Conservation (phyloP, 2,329 filamentous ascomycete species). For the Sarocladiaceae sp. region DNA sequence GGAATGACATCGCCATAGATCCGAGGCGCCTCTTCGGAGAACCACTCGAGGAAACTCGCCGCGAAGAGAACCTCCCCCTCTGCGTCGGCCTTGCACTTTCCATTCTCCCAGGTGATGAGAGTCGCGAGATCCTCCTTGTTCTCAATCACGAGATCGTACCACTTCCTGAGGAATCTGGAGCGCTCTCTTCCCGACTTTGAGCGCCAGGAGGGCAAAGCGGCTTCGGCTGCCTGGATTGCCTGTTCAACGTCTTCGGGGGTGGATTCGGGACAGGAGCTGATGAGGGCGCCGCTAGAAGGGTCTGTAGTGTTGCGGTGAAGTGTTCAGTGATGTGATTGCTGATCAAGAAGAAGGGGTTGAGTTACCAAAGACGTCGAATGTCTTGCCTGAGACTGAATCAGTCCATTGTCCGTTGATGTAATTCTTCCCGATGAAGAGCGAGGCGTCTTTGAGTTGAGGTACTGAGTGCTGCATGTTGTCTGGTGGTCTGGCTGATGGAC, state of each 20-base stretch:
- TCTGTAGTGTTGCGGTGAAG: constrained; percentile 34
- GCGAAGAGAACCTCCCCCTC: constrained; percentile 49
- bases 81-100: constrained; percentile 55
- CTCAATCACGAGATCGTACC: constrained; percentile 56
- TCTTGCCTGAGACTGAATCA: constrained; percentile 59
- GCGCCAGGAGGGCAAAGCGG: constrained; percentile 52
- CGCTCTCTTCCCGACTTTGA: constrained; percentile 52
- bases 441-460: constrained; percentile 44
- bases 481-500: neutral
- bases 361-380: constrained; percentile 52
- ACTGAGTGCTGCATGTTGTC: neutral
- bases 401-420: constrained; percentile 72
- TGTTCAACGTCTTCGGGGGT: constrained; percentile 55
- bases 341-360: neutral
- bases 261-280: constrained; percentile 66
- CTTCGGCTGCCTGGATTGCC: constrained; percentile 61
- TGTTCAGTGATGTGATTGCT: neutral
- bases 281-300: constrained; percentile 58
- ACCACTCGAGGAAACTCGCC: constrained; percentile 53
- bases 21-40: constrained; percentile 50
- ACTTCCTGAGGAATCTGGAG: constrained; percentile 50
- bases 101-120: constrained; percentile 63
- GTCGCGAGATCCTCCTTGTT: constrained; percentile 58
- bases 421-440: constrained; percentile 52
- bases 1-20: constrained; percentile 53